phyloP scores from a whole-genome alignment of 2,329 filamentous ascomycete genomes.

The Juglanconis sp. region DNA sequence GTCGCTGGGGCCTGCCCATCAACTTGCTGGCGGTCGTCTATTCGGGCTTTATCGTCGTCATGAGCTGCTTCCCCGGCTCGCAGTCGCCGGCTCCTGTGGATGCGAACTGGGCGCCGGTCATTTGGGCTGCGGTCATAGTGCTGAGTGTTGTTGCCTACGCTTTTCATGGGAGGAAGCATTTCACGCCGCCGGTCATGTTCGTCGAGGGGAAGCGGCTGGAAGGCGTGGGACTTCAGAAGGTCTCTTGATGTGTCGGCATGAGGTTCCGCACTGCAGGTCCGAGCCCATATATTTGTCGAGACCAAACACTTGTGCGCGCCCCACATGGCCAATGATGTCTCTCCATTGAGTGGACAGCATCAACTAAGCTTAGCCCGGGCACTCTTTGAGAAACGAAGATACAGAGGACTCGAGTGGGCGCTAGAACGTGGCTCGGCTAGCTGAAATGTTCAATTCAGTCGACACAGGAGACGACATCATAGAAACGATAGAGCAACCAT shows the following conservation, averaged over 20 bases:
- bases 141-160: constrained; percentile 10
- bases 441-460: too few species aligned
- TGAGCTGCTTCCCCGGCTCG: constrained; percentile 5
- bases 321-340: too few species aligned
- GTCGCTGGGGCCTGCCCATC: constrained; percentile 33
- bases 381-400: too few species aligned
- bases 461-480: too few species aligned
- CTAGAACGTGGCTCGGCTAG: too few species aligned
- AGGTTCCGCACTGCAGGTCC: too few species aligned
- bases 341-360: too few species aligned
- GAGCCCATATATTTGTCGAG: too few species aligned
- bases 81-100: constrained; percentile 1
- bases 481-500: too few species aligned
- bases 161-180: constrained; percentile 8
- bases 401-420: too few species aligned
- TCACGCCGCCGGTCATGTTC: constrained; percentile 14
- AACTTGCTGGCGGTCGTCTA: constrained; percentile 30
- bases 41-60: constrained; percentile 21
- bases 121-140: constrained; percentile 14
- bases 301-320: too few species aligned
- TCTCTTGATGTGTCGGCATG: background rate
- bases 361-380: too few species aligned
- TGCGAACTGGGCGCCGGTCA: constrained; percentile 14
- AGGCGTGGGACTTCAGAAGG: constrained; percentile 4
- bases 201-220: constrained; percentile 8